Base-by-base conservation (phyloP, 768 basidiomycete genomes). In the Rhizopogon vinicolor region DNA sequence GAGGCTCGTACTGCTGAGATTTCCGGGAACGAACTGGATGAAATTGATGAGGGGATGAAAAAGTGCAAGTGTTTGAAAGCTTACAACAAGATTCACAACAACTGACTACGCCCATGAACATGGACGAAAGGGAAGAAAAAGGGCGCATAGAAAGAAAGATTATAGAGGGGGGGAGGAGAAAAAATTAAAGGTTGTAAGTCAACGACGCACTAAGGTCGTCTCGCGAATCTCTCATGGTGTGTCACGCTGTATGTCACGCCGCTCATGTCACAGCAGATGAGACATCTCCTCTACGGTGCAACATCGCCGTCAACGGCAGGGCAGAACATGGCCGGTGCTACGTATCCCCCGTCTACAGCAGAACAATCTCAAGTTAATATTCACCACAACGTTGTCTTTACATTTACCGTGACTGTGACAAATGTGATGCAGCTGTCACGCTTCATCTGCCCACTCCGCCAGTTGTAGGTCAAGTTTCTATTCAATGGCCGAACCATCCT, bases 41-140 rank as follows among this genome's bases (percentile, higher is more conserved):
- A 56, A 37, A 57, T 62, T 57, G 61, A 62, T 63, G 55, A 50
- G 54, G 19, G 44, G 50, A 51, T 42, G 28, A 55, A 31, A 35
- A 49, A 31, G 54, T 37, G 59, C 25, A 44, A 52, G 44, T 59
- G 18, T 41, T 35, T 29, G 52, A 41, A 42, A 19, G 76, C 88
- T 54, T 72, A 90, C 89, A 86, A 75, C 91, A 92, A 53, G 80
- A 87, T 64, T 89, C 86, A 73, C 91, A 93, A 74, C 89, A 92
- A 74, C 88, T 91, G 62, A 87, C 71, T 68, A 82, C 87, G 60
- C 90, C 90, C 90, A 91, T 91, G 28, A 57, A 41, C 59, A 37
- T 25, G 13, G 57, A 54, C 55, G 54, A 45, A 46, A 39, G 25
- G 37, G 10, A 10, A 45, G 18, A 54, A 35, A 31, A 44, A 35